Conservation (phyloP, 139 green algal genomes). For the Astrephomene gubernaculifera region DNA sequence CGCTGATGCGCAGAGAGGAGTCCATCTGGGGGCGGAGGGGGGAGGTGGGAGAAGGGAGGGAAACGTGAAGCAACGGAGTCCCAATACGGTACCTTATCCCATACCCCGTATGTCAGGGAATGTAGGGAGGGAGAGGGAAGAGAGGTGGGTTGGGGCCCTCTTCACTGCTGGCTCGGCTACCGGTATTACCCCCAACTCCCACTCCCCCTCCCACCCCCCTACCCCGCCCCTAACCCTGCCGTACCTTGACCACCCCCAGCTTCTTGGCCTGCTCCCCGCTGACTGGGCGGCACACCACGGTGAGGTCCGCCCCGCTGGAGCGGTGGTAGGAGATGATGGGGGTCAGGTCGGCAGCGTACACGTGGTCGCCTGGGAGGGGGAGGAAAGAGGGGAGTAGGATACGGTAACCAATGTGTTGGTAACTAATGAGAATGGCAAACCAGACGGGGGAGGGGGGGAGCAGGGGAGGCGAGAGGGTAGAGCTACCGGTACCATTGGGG, state of each 20-base stretch:
- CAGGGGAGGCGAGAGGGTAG: background rate
- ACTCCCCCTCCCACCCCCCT: background rate
- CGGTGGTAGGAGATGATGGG: slow-evolving; percentile 53
- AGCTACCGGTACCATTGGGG: too few species aligned
- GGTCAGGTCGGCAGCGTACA: slow-evolving; percentile 55
- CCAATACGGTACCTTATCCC: too few species aligned
- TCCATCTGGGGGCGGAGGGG: slow-evolving; percentile 23
- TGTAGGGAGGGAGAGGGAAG: too few species aligned
- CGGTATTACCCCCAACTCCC: background rate
- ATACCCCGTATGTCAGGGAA: too few species aligned
- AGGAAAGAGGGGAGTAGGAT: background rate
- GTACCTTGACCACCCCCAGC: slow-evolving; percentile 56
- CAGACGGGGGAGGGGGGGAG: background rate
- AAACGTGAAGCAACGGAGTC: too few species aligned
- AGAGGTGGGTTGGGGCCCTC: too few species aligned
- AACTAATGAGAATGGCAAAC: too few species aligned
- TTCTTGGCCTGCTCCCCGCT: slow-evolving; percentile 21
- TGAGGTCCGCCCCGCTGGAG: slow-evolving; percentile 47
- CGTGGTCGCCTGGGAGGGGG: slow-evolving; percentile 49
- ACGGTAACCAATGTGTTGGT: too few species aligned
- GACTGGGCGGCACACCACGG: slow-evolving; percentile 53
- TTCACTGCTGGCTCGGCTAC: too few species aligned
- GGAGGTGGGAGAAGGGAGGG: background rate
- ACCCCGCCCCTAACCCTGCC: too few species aligned
- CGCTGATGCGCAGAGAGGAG: background rate